phyloP scores from a whole-genome alignment of 164 flowering plant genomes.

The Liquidambar formosana region DNA sequence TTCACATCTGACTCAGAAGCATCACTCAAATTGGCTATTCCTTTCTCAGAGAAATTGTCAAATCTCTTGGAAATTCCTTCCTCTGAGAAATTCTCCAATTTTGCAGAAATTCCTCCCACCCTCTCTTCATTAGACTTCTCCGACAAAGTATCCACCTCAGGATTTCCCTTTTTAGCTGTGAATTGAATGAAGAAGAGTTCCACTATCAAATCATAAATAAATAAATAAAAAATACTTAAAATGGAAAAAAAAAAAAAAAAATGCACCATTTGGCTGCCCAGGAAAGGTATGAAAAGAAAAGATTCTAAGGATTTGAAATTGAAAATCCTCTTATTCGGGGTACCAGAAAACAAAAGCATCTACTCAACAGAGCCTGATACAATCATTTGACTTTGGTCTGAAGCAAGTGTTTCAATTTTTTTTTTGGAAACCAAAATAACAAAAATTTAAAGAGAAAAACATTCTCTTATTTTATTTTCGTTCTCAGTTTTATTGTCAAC shows the following conservation, averaged over 20 bases:
- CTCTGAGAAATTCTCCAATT: neutral
- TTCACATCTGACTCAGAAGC: conserved; percentile 28
- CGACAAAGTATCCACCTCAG: conserved; percentile 17
- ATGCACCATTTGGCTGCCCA: neutral
- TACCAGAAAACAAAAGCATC: neutral
- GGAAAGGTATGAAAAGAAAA: neutral
- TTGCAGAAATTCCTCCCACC: conserved; percentile 11
- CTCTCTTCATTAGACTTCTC: conserved; percentile 32
- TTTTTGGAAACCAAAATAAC: neutral
- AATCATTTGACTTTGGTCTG: conserved; percentile 1
- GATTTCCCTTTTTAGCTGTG: conserved; percentile 27
- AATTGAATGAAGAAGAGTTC: neutral
- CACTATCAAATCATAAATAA: neutral
- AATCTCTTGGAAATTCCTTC: neutral
- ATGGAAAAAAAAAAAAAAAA: neutral
- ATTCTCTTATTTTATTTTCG: too few relatives aligned
- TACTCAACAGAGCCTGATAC: neutral
- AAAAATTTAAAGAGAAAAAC: neutral
- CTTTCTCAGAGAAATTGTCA: conserved; percentile 16
- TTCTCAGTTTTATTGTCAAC: too few relatives aligned
- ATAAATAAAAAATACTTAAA: neutral
- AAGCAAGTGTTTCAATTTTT: neutral
- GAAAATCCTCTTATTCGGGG: neutral
- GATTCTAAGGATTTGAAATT: neutral
- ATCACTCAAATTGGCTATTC: conserved; percentile 16